Conservation (phyloP, 2,329 filamentous ascomycete species). For the Apiospora saccharicola region DNA sequence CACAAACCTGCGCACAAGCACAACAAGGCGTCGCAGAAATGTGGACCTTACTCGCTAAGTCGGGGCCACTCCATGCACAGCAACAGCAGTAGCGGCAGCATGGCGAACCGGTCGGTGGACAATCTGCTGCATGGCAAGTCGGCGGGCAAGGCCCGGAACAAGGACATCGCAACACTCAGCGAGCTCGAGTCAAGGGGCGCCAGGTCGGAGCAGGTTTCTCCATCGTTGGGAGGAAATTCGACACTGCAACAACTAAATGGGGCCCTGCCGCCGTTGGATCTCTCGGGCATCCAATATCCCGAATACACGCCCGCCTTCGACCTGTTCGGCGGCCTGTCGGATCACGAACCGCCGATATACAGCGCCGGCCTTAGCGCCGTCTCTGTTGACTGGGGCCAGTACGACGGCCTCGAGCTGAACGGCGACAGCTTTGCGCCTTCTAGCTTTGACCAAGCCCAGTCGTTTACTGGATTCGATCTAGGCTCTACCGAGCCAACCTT, state of each 20-base stretch:
- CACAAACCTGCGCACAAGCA: constrained; percentile 69
- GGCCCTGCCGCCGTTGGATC: constrained; percentile 64
- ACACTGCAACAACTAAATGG: constrained; percentile 61
- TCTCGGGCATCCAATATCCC: constrained; percentile 62
- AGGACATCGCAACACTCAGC: constrained; percentile 46
- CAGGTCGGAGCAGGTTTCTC: constrained; percentile 69
- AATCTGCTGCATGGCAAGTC: constrained; percentile 50
- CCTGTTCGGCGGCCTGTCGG: constrained; percentile 58
- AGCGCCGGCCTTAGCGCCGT: constrained; percentile 54
- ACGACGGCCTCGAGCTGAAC: constrained; percentile 56
- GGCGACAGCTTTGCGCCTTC: constrained; percentile 42
- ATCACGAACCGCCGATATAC: constrained; percentile 65
- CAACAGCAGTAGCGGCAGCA: constrained; percentile 50
- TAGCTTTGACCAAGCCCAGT: constrained; percentile 43
- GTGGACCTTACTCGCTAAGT: constrained; percentile 66
- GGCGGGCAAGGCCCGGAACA: constrained; percentile 44
- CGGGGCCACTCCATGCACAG: constrained; percentile 66
- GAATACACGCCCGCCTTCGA: constrained; percentile 60
- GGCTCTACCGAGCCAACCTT: constrained; percentile 58
- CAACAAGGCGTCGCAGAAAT: constrained; percentile 67
- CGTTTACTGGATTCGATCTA: constrained; percentile 58
- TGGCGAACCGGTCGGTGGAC: constrained; percentile 50
- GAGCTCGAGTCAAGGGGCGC: constrained; percentile 59
- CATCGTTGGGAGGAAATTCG: constrained; percentile 56
- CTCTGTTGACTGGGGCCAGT: constrained; percentile 62